phyloP scores from a whole-genome alignment of 148 eudicot genomes.

The Oxyria digyna region DNA sequence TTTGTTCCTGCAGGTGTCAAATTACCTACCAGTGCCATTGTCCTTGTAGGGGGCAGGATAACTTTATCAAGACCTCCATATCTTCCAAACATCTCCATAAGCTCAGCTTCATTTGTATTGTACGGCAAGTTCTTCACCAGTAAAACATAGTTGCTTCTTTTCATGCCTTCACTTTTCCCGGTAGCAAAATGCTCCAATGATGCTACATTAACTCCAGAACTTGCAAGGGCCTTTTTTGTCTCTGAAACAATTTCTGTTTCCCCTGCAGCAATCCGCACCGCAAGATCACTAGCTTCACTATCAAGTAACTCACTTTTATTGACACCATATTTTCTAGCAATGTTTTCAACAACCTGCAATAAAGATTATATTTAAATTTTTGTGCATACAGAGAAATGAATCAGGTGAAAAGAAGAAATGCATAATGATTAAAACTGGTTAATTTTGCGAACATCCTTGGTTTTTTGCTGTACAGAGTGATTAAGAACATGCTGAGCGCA shows the following conservation, averaged over 20 bases:
- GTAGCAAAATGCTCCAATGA: conserved; percentile 65
- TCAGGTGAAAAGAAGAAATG: background rate
- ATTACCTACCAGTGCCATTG: conserved; percentile 72
- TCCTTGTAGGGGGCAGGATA: conserved; percentile 83
- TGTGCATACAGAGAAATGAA: too few species aligned
- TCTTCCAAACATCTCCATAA: conserved; percentile 69
- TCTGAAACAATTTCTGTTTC: conserved; percentile 91
- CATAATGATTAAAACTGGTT: too few species aligned
- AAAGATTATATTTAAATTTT: background rate
- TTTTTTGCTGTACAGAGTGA: background rate
- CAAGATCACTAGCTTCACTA: conserved; percentile 78
- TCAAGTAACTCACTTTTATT: conserved; percentile 77
- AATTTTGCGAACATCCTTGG: background rate
- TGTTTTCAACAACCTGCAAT: conserved; percentile 69
- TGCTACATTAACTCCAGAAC: conserved; percentile 69
- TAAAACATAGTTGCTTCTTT: conserved; percentile 82
- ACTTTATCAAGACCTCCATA: conserved; percentile 84
- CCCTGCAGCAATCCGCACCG: conserved; percentile 82
- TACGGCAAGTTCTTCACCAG: conserved; percentile 88
- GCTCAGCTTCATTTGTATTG: conserved; percentile 68
- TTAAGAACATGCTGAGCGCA: too few species aligned
- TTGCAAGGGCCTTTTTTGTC: conserved; percentile 79
- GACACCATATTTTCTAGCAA: conserved; percentile 76
- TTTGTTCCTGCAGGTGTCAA: conserved; percentile 22
- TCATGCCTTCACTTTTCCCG: conserved; percentile 35